These are phyloP conservation scores for Cymbidium sinense DNA, from an alignment of 106 monocot species.

Conservation along the genomic window DNA sequence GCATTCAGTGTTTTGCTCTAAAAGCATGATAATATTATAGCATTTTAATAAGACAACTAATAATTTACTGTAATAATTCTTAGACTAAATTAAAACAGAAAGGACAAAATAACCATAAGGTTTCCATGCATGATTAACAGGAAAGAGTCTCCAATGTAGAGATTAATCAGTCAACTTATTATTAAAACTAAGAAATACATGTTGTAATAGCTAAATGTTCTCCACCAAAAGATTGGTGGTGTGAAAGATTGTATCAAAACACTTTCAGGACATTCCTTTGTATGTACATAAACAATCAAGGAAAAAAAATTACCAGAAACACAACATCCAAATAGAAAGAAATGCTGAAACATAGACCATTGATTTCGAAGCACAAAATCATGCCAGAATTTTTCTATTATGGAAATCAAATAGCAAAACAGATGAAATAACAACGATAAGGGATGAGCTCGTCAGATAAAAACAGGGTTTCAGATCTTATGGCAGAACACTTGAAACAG, in stretches of 20 bases:
- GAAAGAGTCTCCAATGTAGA: background rate
- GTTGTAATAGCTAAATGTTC: background rate
- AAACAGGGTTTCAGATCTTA: background rate
- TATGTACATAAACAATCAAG: background rate
- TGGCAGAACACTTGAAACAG: background rate
- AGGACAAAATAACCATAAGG: background rate
- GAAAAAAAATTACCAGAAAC: background rate
- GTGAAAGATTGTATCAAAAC: background rate
- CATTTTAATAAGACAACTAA: constrained; percentile 1
- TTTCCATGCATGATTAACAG: background rate
- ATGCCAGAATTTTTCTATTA: background rate
- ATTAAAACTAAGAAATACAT: background rate
- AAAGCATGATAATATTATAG: background rate
- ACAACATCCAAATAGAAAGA: background rate
- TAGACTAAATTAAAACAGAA: background rate
- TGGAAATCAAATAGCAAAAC: background rate
- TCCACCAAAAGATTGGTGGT: background rate
- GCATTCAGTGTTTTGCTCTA: background rate
- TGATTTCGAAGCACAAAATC: background rate
- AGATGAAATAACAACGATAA: background rate
- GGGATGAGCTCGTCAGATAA: background rate
- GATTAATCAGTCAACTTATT: background rate
- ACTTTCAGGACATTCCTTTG: background rate
- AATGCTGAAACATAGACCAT: background rate
- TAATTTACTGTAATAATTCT: background rate